These are phyloP conservation scores for Rhododendron ovatum DNA, from an alignment of 148 eudicot species.

Conservation along the genomic window DNA sequence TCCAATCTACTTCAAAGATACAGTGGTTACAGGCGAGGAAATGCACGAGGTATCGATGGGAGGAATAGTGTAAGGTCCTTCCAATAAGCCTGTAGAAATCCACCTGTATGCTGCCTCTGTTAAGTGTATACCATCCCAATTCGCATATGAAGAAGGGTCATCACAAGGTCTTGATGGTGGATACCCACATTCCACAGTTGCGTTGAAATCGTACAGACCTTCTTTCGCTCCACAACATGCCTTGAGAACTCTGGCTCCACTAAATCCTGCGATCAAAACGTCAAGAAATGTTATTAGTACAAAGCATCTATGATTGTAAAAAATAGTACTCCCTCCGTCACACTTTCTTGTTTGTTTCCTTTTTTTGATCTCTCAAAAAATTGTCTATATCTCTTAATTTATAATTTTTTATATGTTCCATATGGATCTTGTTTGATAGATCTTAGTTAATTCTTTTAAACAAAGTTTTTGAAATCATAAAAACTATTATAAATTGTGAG, in stretches of 20 bases:
- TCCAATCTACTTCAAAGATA: not conserved
- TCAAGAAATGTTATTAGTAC: not conserved
- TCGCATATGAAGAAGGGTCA: constrained; percentile 21
- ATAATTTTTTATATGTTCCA: too few relatives aligned
- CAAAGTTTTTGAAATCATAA: too few relatives aligned
- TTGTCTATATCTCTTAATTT: too few relatives aligned
- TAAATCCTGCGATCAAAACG: constrained; percentile 22
- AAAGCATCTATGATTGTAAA: not conserved
- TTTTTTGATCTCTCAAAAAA: too few relatives aligned
- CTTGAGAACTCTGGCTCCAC: not conserved
- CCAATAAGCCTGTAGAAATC: constrained; percentile 20
- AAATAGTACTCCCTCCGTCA: too few relatives aligned
- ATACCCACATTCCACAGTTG: constrained; percentile 5
- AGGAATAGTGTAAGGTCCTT: constrained; percentile 25
- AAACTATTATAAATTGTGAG: too few relatives aligned
- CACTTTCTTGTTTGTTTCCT: too few relatives aligned
- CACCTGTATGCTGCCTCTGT: constrained; percentile 24
- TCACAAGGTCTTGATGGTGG: constrained; percentile 18
- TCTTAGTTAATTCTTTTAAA: too few relatives aligned
- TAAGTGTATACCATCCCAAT: constrained; percentile 22
- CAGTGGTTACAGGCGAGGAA: not conserved
- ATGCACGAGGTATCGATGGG: not conserved
- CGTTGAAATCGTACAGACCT: constrained; percentile 18
- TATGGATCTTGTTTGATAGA: too few relatives aligned
- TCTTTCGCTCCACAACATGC: constrained; percentile 40